Percentiles rank a stretch among this genome's conserved stretches.
These are phyloP conservation scores for Trichophyton equinum DNA, from an alignment of 2,329 filamentous ascomycete species.

Conservation along the genomic window DNA sequence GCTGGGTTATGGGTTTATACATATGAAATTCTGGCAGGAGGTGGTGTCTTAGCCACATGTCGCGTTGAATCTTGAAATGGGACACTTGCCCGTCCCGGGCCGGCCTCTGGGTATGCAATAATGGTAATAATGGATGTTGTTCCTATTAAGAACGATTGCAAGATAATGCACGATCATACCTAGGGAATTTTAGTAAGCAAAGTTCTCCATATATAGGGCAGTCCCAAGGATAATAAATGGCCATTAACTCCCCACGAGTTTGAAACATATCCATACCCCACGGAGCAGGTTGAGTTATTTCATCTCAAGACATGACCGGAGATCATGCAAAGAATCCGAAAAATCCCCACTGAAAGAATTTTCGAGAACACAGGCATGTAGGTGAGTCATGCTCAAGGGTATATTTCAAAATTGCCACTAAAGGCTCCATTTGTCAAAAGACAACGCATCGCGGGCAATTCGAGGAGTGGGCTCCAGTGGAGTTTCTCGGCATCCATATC, in stretches of 20 bases:
- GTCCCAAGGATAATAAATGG: slow-evolving; percentile 33
- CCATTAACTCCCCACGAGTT: slow-evolving; percentile 19
- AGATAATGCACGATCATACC: slow-evolving; percentile 4
- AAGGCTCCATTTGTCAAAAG: not conserved
- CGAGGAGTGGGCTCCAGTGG: not conserved
- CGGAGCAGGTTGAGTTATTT: slow-evolving; percentile 31
- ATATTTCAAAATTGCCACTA: slow-evolving; percentile 14
- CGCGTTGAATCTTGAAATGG: slow-evolving; percentile 26
- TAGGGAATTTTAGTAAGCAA: slow-evolving; percentile 15
- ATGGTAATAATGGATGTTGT: no score
- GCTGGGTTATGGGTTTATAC: slow-evolving; percentile 9
- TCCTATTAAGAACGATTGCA: no score
- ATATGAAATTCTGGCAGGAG: slow-evolving; percentile 10
- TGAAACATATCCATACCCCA: slow-evolving; percentile 18
- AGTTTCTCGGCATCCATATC: not conserved
- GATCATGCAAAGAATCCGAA: slow-evolving; percentile 28
- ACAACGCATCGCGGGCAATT: not conserved
- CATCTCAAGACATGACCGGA: slow-evolving; percentile 21
- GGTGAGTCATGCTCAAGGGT: slow-evolving; percentile 15
- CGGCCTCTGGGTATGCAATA: no score
- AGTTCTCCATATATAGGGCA: slow-evolving; percentile 24
- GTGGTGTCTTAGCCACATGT: slow-evolving; percentile 14
- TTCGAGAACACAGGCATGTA: slow-evolving; percentile 21
- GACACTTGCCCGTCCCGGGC: no score
- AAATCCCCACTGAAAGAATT: slow-evolving; percentile 31